Conservation (phyloP, 2,329 filamentous ascomycete genomes). For the Aspergillus sp. region DNA sequence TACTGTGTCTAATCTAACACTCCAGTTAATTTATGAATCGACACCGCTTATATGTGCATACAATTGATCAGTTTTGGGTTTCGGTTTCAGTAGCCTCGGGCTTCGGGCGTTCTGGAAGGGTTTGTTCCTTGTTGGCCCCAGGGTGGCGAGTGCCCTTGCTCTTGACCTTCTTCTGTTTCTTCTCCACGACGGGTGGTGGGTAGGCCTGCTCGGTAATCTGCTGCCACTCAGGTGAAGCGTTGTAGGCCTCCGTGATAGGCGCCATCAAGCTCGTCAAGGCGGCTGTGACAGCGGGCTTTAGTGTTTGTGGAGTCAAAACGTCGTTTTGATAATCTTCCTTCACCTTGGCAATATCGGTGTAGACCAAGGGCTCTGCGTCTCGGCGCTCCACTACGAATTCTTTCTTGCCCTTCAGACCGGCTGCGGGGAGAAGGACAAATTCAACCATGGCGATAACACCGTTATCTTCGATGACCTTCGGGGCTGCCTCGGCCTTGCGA, state of each 20-base stretch:
- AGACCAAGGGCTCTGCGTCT: constrained; percentile 69
- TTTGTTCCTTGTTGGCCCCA: constrained; percentile 27
- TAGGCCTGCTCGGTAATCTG: constrained; percentile 75
- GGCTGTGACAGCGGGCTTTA: constrained; percentile 80
- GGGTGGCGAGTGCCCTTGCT: constrained; percentile 65
- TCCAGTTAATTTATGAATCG: neutral
- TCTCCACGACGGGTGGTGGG: constrained; percentile 68
- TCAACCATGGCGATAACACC: constrained; percentile 85
- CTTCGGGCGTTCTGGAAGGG: neutral
- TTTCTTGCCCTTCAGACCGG: constrained; percentile 43
- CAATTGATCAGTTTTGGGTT: neutral
- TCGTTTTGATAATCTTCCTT: constrained; percentile 79
- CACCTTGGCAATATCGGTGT: constrained; percentile 72
- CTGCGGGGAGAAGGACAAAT: constrained; percentile 76
- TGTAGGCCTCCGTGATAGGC: constrained; percentile 74
- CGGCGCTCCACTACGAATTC: constrained; percentile 69
- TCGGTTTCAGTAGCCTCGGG: neutral
- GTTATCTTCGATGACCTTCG: constrained; percentile 77
- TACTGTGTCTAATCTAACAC: neutral
- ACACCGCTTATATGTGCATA: neutral
- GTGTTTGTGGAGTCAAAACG: constrained; percentile 76
- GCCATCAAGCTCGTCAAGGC: constrained; percentile 72
- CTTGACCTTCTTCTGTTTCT: constrained; percentile 73
- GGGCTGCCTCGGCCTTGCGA: constrained; percentile 77
- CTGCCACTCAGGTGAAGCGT: constrained; percentile 75